Conservation (phyloP, 192 early-diverging fungal species). For the Phycomyces nitens region DNA sequence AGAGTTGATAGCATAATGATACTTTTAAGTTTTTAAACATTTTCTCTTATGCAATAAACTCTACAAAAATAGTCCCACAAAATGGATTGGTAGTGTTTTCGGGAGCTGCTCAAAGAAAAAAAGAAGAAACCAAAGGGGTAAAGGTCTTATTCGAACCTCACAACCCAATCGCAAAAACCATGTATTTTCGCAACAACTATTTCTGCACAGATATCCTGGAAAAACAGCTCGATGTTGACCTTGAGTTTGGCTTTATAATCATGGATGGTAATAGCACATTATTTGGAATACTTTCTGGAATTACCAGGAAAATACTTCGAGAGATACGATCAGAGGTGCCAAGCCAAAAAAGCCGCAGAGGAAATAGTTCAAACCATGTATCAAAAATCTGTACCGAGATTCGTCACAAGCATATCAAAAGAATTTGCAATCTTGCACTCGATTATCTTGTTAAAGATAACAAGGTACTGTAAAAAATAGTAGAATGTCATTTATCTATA, state of each 20-base stretch:
- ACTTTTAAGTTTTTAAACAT: no score
- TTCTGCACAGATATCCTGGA: conserved; percentile 94
- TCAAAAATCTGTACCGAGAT: conserved; percentile 96
- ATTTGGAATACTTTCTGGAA: conserved; percentile 90
- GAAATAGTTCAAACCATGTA: conserved; percentile 99
- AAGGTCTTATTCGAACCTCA: conserved; percentile 98
- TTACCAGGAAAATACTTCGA: conserved; percentile 88
- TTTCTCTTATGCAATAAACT: background rate
- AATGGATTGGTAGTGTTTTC: conserved; percentile 96
- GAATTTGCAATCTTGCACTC: conserved; percentile 91
- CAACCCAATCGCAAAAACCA: conserved; percentile 96
- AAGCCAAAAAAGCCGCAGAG: conserved; percentile 99
- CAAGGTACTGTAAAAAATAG: conserved; percentile 41
- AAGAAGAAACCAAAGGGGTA: conserved; percentile 98
- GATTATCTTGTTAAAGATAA: conserved; percentile 92
- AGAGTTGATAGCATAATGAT: background rate
- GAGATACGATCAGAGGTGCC: conserved; percentile 94
- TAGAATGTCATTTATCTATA: background rate
- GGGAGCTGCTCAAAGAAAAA: conserved; percentile 92
- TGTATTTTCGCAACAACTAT: conserved; percentile 98
- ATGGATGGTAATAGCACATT: conserved; percentile 97
- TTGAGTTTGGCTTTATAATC: conserved; percentile 95
- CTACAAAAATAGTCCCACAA: conserved; percentile 56
- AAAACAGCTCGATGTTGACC: conserved; percentile 89
- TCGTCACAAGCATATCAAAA: conserved; percentile 97